Base-by-base conservation (phyloP, 1,139 yeast species). In the Hyphopichia fennica region DNA sequence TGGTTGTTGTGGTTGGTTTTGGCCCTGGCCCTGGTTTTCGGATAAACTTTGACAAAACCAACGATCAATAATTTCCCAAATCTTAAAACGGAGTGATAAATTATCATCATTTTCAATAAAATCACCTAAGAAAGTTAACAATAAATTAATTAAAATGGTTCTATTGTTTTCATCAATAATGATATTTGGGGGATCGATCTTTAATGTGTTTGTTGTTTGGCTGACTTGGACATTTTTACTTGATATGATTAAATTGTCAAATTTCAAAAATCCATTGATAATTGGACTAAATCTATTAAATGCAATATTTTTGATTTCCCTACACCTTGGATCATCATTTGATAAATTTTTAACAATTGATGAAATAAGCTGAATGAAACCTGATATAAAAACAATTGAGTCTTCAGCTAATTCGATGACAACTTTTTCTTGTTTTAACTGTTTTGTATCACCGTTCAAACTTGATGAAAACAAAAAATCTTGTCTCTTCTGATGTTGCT, bases 31-130 rank as follows among this genome's bases (percentile, higher is more conserved):
- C 15, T 22, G 16, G 17, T 25, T 10, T 28, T 35, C 38, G 16
- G 23, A 27, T 45, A 69, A 50, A 18, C 65, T 58, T 45, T 67
- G 78, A 56, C 82, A 86, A 23, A 87, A 64, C 89, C 96, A 84
- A n/a, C 74, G 64, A 54, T 91, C 97, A 13, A 91, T 50, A 9
- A 76, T 64, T 11, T 68, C 67, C 97, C 98, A 91, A 18, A 88
- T 70, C 28, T 70, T 72, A 31, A 68, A 62, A 48, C 84, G 75
- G 3, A 65, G 49, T 3, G 51, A 49, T 23, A 61, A 49, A 35
- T 59, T 60, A 11, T 57, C 55, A 37, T 72, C 72, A 4, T 62
- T 55, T 15, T 66, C 66, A 5, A 83, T 82, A 37, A 81, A 69
- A 39, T 62, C 63, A 70, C 50, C 83, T 58, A 91, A 60, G 13